Evolutionary conservation across 2,329 filamentous ascomycete genomes (phyloP).

Genomic region (Penicillium sp.): DNA sequence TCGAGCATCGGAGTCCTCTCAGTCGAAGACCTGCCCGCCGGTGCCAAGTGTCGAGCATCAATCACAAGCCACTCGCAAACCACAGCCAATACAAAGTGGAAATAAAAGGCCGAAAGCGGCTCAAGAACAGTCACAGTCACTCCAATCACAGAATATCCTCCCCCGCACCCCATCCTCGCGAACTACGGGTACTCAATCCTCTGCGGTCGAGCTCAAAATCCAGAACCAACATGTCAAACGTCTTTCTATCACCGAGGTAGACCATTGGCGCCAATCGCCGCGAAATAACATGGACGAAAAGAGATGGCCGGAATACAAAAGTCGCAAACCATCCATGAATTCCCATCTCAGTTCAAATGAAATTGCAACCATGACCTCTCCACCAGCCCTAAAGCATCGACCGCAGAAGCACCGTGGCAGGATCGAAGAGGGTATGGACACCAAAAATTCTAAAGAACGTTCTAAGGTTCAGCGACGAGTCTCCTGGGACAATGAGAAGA

Average conservation of each 20-base stretch:
- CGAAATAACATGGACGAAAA: conserved; percentile 40
- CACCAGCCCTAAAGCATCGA: conserved; percentile 45
- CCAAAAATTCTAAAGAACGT: conserved; percentile 21
- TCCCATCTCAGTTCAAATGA: conserved; percentile 33
- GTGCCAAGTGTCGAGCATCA: background rate
- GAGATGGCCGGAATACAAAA: conserved; percentile 33
- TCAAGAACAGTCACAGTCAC: conserved; percentile 8
- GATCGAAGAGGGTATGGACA: conserved; percentile 28
- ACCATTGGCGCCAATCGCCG: conserved; percentile 40
- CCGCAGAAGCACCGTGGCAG: conserved; percentile 44
- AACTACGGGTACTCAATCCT: conserved; percentile 26
- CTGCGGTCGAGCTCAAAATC: conserved; percentile 43
- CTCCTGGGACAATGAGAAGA: conserved; percentile 44
- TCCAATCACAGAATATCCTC: conserved; percentile 13
- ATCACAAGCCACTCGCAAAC: conserved; percentile 4
- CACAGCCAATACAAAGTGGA: conserved; percentile 1
- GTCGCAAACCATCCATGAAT: conserved; percentile 37
- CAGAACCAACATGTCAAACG: conserved; percentile 46
- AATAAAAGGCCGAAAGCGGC: conserved; percentile 11
- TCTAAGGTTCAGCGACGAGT: conserved; percentile 39
- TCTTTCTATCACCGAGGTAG: conserved; percentile 43
- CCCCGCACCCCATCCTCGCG: conserved; percentile 38
- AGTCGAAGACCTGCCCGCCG: conserved; percentile 7
- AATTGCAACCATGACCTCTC: conserved; percentile 38
- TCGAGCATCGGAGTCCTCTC: conserved; percentile 30